Conservation (phyloP, 768 basidiomycete genomes). For the Boletus fagicola region DNA sequence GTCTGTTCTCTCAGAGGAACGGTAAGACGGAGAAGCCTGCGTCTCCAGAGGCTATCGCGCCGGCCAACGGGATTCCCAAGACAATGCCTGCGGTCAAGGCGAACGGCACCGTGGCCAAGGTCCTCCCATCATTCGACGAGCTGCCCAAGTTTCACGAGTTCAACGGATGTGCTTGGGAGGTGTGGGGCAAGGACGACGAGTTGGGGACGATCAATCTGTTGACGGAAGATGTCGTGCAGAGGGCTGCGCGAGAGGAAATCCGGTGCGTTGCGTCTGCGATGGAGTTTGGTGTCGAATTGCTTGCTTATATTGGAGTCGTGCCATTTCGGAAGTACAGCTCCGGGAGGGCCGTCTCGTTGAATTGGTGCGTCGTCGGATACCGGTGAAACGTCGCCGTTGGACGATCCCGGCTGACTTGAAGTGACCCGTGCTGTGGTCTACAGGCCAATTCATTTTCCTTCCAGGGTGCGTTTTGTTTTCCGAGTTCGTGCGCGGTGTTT, state of each 20-base stretch:
- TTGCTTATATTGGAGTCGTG: not conserved
- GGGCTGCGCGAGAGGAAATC: constrained; percentile 57
- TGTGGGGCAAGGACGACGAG: constrained; percentile 66
- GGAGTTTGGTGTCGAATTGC: not conserved
- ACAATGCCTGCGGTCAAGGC: no score
- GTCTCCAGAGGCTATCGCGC: not conserved
- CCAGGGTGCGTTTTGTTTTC: constrained; percentile 42
- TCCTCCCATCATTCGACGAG: constrained; percentile 48
- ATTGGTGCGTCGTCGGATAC: constrained; percentile 46
- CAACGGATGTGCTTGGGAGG: constrained; percentile 63
- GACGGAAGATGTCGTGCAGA: constrained; percentile 60
- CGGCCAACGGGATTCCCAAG: not conserved
- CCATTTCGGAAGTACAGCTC: constrained; percentile 33
- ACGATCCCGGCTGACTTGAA: constrained; percentile 1
- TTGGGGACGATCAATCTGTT: constrained; percentile 66
- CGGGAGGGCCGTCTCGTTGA: constrained; percentile 56
- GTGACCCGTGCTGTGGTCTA: not conserved
- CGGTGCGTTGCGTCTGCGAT: constrained; percentile 37
- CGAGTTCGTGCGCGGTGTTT: not conserved
- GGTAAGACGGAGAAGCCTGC: constrained; percentile 9
- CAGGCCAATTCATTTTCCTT: constrained; percentile 69
- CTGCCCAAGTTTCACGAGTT: constrained; percentile 41
- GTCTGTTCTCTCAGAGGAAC: constrained; percentile 14
- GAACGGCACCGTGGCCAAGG: constrained; percentile 24
- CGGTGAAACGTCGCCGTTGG: not conserved